Evolutionary conservation across 345 rosid species (phyloP).

Genomic region (Capsella bursapastoris): DNA sequence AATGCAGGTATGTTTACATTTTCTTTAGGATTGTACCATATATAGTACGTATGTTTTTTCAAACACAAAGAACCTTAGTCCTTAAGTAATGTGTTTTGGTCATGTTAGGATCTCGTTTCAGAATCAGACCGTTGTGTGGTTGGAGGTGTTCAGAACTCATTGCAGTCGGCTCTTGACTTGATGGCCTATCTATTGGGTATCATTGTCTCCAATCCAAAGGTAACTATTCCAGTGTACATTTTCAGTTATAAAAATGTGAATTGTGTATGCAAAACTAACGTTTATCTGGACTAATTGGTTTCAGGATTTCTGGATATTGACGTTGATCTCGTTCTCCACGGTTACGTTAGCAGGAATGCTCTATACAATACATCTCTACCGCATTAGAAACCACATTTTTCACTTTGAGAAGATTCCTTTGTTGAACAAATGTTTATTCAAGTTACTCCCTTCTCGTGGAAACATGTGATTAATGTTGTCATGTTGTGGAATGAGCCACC

Average conservation of each 20-base stretch:
- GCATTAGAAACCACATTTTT: conserved; percentile 67
- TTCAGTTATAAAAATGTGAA: neutral
- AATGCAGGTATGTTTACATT: conserved; percentile 67
- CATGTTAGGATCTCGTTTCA: conserved; percentile 67
- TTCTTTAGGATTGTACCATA: neutral
- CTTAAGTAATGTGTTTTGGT: conserved; percentile 14
- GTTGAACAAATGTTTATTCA: conserved; percentile 32
- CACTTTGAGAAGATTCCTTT: conserved; percentile 62
- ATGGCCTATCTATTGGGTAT: conserved; percentile 74
- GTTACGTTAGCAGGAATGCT: conserved; percentile 65
- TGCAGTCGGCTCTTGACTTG: conserved; percentile 73
- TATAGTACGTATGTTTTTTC: neutral
- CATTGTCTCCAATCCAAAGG: conserved; percentile 78
- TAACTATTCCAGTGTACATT: conserved; percentile 9
- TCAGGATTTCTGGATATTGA: conserved; percentile 93
- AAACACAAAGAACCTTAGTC: neutral
- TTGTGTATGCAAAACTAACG: too few species aligned
- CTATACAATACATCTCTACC: conserved; percentile 57
- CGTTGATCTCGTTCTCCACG: conserved; percentile 53
- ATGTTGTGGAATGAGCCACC: neutral
- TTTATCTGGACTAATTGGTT: neutral
- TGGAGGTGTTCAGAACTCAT: conserved; percentile 94
- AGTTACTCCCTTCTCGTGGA: conserved; percentile 30
- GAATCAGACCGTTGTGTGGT: conserved; percentile 84
- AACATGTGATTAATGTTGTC: neutral